Base-by-base conservation (phyloP, 1,139 yeast species). In the Fermentozyma sake region DNA sequence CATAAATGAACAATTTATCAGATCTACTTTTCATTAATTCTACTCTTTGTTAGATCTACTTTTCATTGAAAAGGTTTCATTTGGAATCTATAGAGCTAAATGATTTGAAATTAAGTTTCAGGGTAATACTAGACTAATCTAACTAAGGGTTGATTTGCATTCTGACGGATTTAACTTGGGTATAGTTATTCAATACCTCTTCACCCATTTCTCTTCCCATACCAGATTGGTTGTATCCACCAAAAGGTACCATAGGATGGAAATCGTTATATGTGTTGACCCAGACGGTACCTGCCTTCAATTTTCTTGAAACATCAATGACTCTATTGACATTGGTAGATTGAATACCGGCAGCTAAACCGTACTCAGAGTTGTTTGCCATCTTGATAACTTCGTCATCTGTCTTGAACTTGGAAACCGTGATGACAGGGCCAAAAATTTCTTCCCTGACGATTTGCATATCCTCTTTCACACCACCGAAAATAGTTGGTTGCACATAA, bases 281-380 rank as follows among this genome's bases (percentile, higher is more conserved):
- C 56, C 56, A 52, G 14, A 52, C 38, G 9, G 56, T 50, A 22
- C 58, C 58, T 5, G 55, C 45, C 34, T 38, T 37, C 24, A 49
- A 35, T 34, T 48, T 46, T 30, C 47, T 46, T 8, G 56, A 35
- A 14, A 50, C 53, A 21, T 47, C 42, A 23, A 46, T 35, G 20
- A 81, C 80, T 42, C 70, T 75, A 58, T 69, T 65, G 32, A 75
- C 15, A 14, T 21, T 22, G 14, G 20, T 22, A 14, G 34, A 41
- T 15, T 30, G 36, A 13, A 33, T 33, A 13, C 36, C 36, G 4
- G 36, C 32, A 17, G 36, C 34, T 25, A 33, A 33, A 12, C 36
- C 36, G 10, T 33, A 33, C 9, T 30, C 32, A n/a, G 51, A 33
- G 33, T 41, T 44, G 34, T 52, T 52, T 19, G 58, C 57, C 40